A percentile compares a stretch with the other conserved stretches of the same genome.
These are phyloP conservation scores for Ophiosphaerella korrae DNA, from an alignment of 2,329 filamentous ascomycete species.

Conservation along the genomic window DNA sequence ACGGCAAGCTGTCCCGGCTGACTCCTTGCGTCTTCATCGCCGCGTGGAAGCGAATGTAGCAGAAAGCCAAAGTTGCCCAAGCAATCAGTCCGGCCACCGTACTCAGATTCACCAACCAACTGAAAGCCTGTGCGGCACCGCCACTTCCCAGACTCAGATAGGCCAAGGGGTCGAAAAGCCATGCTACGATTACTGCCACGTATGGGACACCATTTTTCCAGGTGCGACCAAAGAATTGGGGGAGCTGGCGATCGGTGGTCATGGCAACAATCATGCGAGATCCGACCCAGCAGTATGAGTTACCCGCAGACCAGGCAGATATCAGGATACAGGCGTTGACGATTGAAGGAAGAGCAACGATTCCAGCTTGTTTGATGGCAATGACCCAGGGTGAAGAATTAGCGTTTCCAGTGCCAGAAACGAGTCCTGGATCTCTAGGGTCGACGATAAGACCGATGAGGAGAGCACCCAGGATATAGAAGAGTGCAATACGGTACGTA, in stretches of 20 bases:
- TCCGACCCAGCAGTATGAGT: constrained; percentile 32
- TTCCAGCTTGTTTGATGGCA: constrained; percentile 54
- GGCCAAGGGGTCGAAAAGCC: constrained; percentile 59
- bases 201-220: constrained; percentile 71
- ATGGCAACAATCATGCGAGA: constrained; percentile 31
- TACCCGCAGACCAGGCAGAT: constrained; percentile 33
- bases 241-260: constrained; percentile 28
- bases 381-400: constrained; percentile 60
- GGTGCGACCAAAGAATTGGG: constrained; percentile 28
- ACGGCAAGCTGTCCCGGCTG: constrained; percentile 63
- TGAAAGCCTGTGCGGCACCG: constrained; percentile 65
- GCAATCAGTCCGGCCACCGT: constrained; percentile 65
- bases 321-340: constrained; percentile 33
- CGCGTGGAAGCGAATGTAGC: constrained; percentile 72
- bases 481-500: constrained; percentile 53
- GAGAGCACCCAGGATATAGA: constrained; percentile 54
- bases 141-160: constrained; percentile 74
- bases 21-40: constrained; percentile 69
- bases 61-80: constrained; percentile 60
- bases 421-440: constrained; percentile 48
- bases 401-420: constrained; percentile 40
- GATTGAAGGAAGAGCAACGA: constrained; percentile 40
- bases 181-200: constrained; percentile 66
- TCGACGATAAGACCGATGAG: constrained; percentile 63
- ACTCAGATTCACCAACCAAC: constrained; percentile 72